Evolutionary conservation across 2,329 filamentous ascomycete genomes (phyloP).

Genomic region (Paracoccidioides lutzii): DNA sequence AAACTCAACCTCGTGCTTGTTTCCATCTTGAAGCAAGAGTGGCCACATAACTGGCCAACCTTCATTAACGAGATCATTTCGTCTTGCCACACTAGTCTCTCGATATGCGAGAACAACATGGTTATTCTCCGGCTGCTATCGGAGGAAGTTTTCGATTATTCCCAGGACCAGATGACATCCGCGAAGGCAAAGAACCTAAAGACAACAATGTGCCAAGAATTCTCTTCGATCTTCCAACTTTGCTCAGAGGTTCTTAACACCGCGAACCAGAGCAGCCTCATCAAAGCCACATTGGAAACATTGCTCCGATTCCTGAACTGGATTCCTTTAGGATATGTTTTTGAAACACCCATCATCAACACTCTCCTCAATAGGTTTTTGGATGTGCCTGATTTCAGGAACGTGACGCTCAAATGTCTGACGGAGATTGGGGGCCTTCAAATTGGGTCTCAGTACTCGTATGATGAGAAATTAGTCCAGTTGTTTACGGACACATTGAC

Average conservation of each 20-base stretch:
- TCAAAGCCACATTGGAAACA: constrained; percentile 95
- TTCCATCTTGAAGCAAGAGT: constrained; percentile 96
- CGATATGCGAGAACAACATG: constrained; percentile 99
- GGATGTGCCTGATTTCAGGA: constrained; percentile 87
- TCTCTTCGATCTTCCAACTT: constrained; percentile 94
- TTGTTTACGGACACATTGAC: constrained; percentile 98
- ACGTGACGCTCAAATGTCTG: constrained; percentile 89
- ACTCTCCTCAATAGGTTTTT: constrained; percentile 86
- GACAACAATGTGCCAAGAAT: constrained; percentile 97
- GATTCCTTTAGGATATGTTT: constrained; percentile 97
- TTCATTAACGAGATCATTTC: constrained; percentile 99
- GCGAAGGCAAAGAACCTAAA: constrained; percentile 92
- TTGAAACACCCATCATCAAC: constrained; percentile 92
- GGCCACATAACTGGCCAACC: constrained; percentile 98
- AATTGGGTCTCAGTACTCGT: constrained; percentile 61
- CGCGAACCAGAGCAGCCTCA: constrained; percentile 72
- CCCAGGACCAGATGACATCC: constrained; percentile 98
- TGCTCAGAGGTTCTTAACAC: constrained; percentile 91
- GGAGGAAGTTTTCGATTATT: constrained; percentile 98
- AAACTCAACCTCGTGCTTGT: constrained; percentile 97
- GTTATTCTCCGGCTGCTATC: constrained; percentile 88
- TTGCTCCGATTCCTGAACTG: constrained; percentile 94
- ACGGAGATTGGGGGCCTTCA: constrained; percentile 94
- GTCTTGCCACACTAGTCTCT: constrained; percentile 86
- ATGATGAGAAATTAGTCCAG: constrained; percentile 88